phyloP scores from a whole-genome alignment of 2,329 filamentous ascomycete species.

The Aureobasidium zeae region DNA sequence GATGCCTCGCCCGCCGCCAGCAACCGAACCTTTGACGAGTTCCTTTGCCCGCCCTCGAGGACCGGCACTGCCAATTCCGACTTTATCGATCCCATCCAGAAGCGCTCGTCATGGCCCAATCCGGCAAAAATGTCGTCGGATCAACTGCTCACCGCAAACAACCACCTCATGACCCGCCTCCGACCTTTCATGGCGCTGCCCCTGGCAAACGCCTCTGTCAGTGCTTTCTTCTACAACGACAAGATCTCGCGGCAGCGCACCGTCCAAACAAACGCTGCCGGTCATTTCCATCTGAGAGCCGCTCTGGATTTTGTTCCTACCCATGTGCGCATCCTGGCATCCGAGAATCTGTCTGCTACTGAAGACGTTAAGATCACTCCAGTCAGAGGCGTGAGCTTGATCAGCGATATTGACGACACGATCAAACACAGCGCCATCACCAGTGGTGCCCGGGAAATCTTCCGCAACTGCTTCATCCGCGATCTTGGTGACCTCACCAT shows the following conservation, averaged over 20 bases:
- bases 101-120: slow-evolving; percentile 42
- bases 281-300: slow-evolving; percentile 75
- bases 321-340: slow-evolving; percentile 76
- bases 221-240: slow-evolving; percentile 91
- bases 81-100: slow-evolving; percentile 31
- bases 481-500: slow-evolving; percentile 74
- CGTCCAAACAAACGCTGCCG: slow-evolving; percentile 74
- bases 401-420: slow-evolving; percentile 96
- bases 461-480: slow-evolving; percentile 88
- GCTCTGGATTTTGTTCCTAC: slow-evolving; percentile 85
- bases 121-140: slow-evolving; percentile 59
- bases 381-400: slow-evolving; percentile 73
- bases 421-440: slow-evolving; percentile 91
- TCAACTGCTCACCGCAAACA: slow-evolving; percentile 71
- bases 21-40: slow-evolving; percentile 14
- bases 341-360: slow-evolving; percentile 71
- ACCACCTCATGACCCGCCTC: slow-evolving; percentile 77
- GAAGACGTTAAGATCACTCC: slow-evolving; percentile 71
- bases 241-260: slow-evolving; percentile 72
- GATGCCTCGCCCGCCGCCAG: slow-evolving; percentile 21
- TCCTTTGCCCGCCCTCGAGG: slow-evolving; percentile 1
- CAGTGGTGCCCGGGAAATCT: slow-evolving; percentile 82
- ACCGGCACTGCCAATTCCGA: slow-evolving; percentile 6
- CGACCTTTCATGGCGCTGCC: slow-evolving; percentile 85
- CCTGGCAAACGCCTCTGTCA: slow-evolving; percentile 66